These are phyloP conservation scores for Desmodesmus armatus DNA, from an alignment of 139 green algal genomes.

Conservation along the genomic window DNA sequence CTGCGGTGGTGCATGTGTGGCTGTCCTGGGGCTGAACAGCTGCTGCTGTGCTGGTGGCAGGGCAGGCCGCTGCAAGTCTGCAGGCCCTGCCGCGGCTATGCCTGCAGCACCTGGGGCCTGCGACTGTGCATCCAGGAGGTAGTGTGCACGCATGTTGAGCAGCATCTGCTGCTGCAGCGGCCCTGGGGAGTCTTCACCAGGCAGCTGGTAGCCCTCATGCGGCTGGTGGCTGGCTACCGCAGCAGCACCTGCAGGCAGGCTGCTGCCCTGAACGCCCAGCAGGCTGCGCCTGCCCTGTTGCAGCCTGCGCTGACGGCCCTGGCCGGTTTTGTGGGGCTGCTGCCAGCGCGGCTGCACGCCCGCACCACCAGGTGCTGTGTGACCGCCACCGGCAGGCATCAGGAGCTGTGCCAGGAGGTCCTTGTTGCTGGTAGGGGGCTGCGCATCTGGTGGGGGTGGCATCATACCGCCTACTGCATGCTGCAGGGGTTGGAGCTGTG, in stretches of 20 bases:
- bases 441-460: not conserved
- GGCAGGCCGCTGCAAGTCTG: not conserved
- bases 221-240: not conserved
- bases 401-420: not conserved
- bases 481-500: not conserved
- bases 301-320: not conserved
- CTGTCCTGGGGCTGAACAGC: slow-evolving; percentile 31
- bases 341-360: not conserved
- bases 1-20: not conserved
- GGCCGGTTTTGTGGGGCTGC: not conserved
- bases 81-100: no score
- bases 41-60: not conserved
- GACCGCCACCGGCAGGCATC: not conserved
- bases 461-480: not conserved
- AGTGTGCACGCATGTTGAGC: not conserved
- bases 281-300: not conserved
- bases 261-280: not conserved
- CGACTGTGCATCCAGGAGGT: slow-evolving; percentile 1
- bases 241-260: not conserved
- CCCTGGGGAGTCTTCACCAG: no score
- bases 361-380: not conserved
- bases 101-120: slow-evolving; percentile 14
- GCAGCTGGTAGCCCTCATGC: not conserved
- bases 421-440: not conserved
- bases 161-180: not conserved